Evolutionary conservation across 2,329 filamentous ascomycete genomes (phyloP), one percentile per base, ranked within the genome.

Genomic region (Coniochaeta sp.): DNA sequence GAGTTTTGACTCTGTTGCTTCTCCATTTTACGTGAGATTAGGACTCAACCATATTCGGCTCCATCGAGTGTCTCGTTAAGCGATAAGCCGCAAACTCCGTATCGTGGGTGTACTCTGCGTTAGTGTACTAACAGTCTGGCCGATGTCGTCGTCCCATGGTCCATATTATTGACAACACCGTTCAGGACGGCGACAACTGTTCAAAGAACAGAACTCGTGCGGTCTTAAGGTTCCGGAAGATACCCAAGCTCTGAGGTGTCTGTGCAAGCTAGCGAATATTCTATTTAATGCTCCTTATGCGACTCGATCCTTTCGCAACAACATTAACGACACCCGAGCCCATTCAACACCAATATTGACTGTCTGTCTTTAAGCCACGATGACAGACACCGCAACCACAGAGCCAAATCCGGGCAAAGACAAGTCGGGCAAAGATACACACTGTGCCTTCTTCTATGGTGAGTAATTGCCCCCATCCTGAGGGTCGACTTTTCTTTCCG

Each of bases 381-480:
- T 26, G 22, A 6, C 20, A 18, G 12, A 42, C 38, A 42, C 14
- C 9, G n/a, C n/a, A n/a, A 42, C 6, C 3, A 26, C 5, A 22
- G 9, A 42, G 20, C 20, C 13, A n/a, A n/a, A n/a, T n/a, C n/a
- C n/a, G n/a, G n/a, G n/a, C n/a, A 32, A 32, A 9, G 30, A n/a
- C 14, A 7, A 52, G 4, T 48, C 53, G 32, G 54, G 57, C 31
- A 54, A 59, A 45, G 55, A 53, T 47, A 48, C 50, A 49, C 38
- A 72, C 73, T 3, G 77, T 74, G 60, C 57, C 22, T 83, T 83
- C 63, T 82, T 83, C 62, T 83, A 83, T 52, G 80, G 80, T 79
- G 22, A 51, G 56, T 32, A 32, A n/a, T n/a, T n/a, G n/a, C n/a
- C n/a, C n/a, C n/a, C n/a, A n/a, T n/a, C n/a, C n/a, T n/a, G n/a